Percentiles rank a stretch among this genome's conserved stretches.
phyloP scores from a whole-genome alignment of 192 early-diverging fungal species.

The Linnemannia elongata region DNA sequence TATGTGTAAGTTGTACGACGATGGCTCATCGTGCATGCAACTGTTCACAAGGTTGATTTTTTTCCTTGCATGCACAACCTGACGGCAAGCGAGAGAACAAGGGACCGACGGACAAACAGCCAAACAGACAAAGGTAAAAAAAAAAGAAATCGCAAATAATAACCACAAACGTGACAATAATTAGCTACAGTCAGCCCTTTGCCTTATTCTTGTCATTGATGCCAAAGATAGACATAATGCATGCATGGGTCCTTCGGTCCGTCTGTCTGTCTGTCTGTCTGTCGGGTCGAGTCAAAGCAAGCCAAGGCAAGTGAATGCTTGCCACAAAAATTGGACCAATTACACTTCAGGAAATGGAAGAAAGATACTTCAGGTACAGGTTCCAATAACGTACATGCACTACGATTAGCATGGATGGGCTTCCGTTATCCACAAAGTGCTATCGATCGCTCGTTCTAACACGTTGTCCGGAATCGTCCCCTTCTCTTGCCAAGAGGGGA shows the following conservation, averaged over 20 bases:
- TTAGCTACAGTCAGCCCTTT: not conserved
- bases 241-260: not conserved
- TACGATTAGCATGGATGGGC: too few species aligned
- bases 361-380: not conserved
- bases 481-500: too few species aligned
- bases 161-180: not conserved
- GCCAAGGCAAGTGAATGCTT: too few species aligned
- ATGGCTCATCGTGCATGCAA: conserved; percentile 3
- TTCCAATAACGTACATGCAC: too few species aligned
- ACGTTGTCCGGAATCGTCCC: too few species aligned
- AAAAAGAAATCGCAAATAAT: not conserved
- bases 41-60: not conserved
- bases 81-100: not conserved
- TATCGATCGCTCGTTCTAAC: too few species aligned
- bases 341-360: not conserved
- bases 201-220: not conserved
- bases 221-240: not conserved
- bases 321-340: not conserved
- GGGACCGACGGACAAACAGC: not conserved
- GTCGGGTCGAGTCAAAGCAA: too few species aligned
- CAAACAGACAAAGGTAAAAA: not conserved
- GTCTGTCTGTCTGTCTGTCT: not conserved
- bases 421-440: too few species aligned
- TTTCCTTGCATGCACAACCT: not conserved
- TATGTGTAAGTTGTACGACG: not conserved